phyloP scores from a whole-genome alignment of 257 asterid genomes.

The Gentiana straminea region DNA sequence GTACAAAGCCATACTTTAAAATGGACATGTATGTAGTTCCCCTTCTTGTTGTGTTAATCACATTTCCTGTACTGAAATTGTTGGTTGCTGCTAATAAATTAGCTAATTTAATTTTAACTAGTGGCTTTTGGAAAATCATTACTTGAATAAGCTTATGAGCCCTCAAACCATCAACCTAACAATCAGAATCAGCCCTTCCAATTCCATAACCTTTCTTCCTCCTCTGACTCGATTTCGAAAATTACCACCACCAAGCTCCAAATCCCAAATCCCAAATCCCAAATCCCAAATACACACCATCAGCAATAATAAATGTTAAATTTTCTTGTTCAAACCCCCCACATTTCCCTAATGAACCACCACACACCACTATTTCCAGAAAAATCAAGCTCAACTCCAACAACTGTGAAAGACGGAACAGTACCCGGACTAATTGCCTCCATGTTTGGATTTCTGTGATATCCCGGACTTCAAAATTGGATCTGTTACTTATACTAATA shows the following conservation, averaged over 20 bases:
- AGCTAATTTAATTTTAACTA: conserved; percentile 72
- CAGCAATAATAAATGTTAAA: conserved; percentile 66
- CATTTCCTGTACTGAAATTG: conserved; percentile 42
- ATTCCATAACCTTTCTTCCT: conserved; percentile 48
- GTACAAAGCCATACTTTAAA: conserved; percentile 66
- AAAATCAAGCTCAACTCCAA: conserved; percentile 22
- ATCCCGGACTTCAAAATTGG: too few relatives aligned
- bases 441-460: conserved; percentile 1
- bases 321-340: conserved; percentile 71
- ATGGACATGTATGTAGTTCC: conserved; percentile 80
- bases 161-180: conserved; percentile 59
- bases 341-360: conserved; percentile 54
- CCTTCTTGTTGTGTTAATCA: conserved; percentile 53
- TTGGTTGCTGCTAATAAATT: conserved; percentile 66
- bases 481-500: too few relatives aligned
- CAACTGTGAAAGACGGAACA: conserved; percentile 41
- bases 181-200: conserved; percentile 34
- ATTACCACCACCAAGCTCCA: conserved; percentile 80
- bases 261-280: conserved; percentile 67
- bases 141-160: conserved; percentile 76
- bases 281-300: conserved; percentile 79
- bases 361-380: conserved; percentile 67
- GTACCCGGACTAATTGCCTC: conserved; percentile 26
- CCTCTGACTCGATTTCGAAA: conserved; percentile 23
- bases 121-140: conserved; percentile 71